phyloP scores from a whole-genome alignment of 306 rosid genomes.

The Cercis canadensis region DNA sequence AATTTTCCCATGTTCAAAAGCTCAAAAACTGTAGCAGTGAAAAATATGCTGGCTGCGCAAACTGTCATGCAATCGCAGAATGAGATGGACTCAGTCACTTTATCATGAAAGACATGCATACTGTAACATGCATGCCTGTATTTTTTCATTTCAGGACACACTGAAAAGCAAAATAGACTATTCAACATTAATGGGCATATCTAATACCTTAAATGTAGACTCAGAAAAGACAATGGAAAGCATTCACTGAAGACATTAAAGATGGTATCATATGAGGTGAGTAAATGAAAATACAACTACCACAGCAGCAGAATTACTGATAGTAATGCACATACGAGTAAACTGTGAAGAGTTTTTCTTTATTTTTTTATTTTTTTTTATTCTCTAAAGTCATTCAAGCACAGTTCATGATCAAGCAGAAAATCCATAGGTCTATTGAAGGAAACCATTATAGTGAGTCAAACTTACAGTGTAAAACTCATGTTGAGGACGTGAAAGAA shows the following conservation, averaged over 20 bases:
- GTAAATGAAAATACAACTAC: conserved; percentile 8
- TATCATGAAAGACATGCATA: too few relatives aligned
- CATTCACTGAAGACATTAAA: background rate
- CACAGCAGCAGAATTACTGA: background rate
- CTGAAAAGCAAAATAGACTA: background rate
- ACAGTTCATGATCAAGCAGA: background rate
- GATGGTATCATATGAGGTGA: conserved; percentile 3
- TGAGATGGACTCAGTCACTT: too few relatives aligned
- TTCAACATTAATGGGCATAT: conserved; percentile 9
- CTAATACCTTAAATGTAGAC: background rate
- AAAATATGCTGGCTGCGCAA: background rate
- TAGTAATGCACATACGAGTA: background rate
- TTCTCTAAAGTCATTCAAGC: conserved; percentile 22
- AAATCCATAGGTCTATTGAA: background rate
- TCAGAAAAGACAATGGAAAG: background rate
- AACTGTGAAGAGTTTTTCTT: background rate
- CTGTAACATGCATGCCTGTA: background rate
- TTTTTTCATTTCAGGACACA: background rate
- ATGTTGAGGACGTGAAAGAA: conserved; percentile 98
- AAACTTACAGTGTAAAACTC: conserved; percentile 77
- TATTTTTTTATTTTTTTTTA: background rate
- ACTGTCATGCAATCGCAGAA: background rate
- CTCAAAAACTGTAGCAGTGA: too few relatives aligned
- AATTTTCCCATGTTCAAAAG: too few relatives aligned
- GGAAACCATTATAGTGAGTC: conserved; percentile 7